A percentile compares a stretch with the other conserved stretches of the same genome.
These are phyloP conservation scores for Ophiostoma triangulosporum DNA, from an alignment of 2,329 filamentous ascomycete species.

Conservation along the genomic window DNA sequence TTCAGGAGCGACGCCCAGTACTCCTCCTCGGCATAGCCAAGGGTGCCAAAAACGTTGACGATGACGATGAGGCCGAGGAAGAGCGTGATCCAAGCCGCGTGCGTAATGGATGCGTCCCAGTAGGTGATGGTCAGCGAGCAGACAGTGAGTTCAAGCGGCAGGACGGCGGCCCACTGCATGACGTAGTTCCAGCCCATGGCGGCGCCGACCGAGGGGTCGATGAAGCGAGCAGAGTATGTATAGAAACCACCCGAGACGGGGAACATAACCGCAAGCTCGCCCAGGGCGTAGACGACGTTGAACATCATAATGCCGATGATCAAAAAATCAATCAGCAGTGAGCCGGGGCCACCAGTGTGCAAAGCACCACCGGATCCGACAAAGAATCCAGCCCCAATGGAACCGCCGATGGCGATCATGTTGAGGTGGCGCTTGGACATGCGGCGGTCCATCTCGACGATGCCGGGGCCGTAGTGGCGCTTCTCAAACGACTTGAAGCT, in stretches of 20 bases:
- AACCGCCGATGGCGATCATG: conserved; percentile 26
- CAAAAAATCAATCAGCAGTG: conserved; percentile 34
- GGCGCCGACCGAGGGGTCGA: conserved; percentile 41
- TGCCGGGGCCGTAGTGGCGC: conserved; percentile 22
- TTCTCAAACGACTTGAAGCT: conserved; percentile 28
- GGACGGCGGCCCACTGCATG: conserved; percentile 33
- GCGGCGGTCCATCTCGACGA: conserved; percentile 25
- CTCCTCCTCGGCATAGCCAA: conserved; percentile 45
- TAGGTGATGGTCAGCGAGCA: conserved; percentile 34
- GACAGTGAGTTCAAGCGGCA: conserved; percentile 35
- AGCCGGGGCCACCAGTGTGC: conserved; percentile 30
- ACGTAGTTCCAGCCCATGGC: conserved; percentile 39
- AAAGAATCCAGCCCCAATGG: conserved; percentile 49
- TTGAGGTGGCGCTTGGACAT: conserved; percentile 16
- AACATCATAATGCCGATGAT: conserved; percentile 48
- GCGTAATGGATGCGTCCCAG: conserved; percentile 31
- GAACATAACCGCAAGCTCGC: conserved; percentile 41
- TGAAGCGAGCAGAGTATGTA: conserved; percentile 41
- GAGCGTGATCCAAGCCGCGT: conserved; percentile 41
- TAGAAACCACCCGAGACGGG: conserved; percentile 46
- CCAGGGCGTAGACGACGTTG: conserved; percentile 47
- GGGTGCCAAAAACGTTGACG: conserved; percentile 43
- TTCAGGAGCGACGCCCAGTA: conserved; percentile 46
- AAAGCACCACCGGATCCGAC: conserved; percentile 43
- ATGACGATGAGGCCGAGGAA: conserved; percentile 38